phyloP scores from a whole-genome alignment of 1,284 basidiomycete genomes.

The Cryptococcus wingfieldii region DNA sequence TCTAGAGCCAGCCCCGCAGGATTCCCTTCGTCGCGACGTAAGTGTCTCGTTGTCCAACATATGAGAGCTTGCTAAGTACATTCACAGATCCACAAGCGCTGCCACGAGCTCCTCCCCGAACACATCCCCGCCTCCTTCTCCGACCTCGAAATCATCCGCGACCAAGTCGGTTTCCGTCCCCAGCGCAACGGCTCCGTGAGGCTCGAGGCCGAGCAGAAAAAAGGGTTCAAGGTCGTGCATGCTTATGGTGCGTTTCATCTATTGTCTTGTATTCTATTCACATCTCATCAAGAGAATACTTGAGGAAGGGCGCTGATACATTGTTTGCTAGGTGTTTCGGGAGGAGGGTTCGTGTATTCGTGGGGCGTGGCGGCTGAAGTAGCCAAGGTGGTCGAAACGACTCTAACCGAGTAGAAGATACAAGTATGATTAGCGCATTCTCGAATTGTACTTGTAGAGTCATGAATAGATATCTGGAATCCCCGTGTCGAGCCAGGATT shows the following conservation, averaged over 20 bases:
- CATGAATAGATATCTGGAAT: too few species aligned
- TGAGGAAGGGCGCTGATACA: too few species aligned
- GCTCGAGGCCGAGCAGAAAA: background rate
- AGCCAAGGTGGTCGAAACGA: too few species aligned
- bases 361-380: too few species aligned
- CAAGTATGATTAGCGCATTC: too few species aligned
- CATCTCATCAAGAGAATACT: too few species aligned
- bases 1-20: background rate
- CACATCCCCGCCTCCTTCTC: slow-evolving; percentile 8
- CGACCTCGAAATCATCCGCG: slow-evolving; percentile 11
- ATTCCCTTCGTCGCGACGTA: background rate
- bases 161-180: slow-evolving; percentile 14
- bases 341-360: too few species aligned
- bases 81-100: slow-evolving; percentile 6
- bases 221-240: slow-evolving; percentile 2
- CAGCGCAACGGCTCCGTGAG: slow-evolving; percentile 5
- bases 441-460: too few species aligned
- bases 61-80: background rate
- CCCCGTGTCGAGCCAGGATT: too few species aligned
- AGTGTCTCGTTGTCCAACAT: background rate
- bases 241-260: background rate
- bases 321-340: too few species aligned
- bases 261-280: too few species aligned
- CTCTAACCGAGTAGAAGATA: too few species aligned
- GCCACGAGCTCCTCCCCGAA: slow-evolving; percentile 9